Percentiles rank a stretch among this genome's conserved stretches.
Conservation (phyloP, 345 rosid species). For the Eucalyptus urophylla region DNA sequence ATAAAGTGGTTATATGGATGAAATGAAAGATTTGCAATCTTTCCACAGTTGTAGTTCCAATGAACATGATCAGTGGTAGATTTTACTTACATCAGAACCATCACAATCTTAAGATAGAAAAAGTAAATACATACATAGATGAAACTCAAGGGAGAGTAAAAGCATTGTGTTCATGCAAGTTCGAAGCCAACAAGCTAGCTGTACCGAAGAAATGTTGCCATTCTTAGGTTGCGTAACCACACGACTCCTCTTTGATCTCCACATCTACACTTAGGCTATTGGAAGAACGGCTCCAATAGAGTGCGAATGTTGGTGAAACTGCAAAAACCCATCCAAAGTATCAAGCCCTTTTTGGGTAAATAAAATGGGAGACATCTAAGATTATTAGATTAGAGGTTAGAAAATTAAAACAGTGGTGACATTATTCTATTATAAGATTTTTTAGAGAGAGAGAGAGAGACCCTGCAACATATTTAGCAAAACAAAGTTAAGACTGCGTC, state of each 20-base stretch:
- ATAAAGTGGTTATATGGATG: background rate
- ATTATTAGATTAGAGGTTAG: background rate
- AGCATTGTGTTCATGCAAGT: background rate
- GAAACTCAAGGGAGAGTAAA: background rate
- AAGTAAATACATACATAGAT: background rate
- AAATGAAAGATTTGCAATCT: background rate
- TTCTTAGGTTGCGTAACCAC: background rate
- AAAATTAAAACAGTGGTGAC: background rate
- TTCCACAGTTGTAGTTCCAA: background rate
- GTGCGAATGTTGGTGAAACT: background rate
- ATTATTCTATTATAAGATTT: background rate
- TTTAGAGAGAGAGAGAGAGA: background rate
- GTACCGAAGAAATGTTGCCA: background rate
- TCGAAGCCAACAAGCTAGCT: background rate
- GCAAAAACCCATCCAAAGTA: background rate
- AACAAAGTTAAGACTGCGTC: background rate
- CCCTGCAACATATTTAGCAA: background rate
- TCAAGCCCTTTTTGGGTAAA: background rate
- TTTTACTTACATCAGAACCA: background rate
- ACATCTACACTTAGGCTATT: background rate
- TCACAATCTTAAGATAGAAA: background rate
- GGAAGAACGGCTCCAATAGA: background rate
- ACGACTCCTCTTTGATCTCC: background rate
- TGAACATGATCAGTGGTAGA: background rate
- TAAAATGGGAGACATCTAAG: background rate